Evolutionary conservation across 1,139 yeast genomes (phyloP), one percentile per base, ranked within the genome.

Genomic region (Lodderomyces beijingensis): DNA sequence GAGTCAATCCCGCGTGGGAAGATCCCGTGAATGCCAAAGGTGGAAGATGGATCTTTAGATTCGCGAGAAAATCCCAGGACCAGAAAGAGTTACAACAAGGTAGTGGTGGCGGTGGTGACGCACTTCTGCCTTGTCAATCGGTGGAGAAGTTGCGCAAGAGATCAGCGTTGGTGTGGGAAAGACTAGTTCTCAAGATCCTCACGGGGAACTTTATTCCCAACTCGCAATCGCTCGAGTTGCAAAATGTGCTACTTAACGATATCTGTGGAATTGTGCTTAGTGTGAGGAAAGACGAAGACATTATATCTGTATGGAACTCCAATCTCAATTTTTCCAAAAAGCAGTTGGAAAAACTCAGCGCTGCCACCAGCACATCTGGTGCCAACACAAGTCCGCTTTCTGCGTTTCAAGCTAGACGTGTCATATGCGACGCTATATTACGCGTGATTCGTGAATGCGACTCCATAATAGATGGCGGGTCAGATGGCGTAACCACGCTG

Each of bases 1-100:
- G 84, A 2, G 71, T 79, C 28, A 74, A 73, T 46, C 87, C 87
- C 13, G 75, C 77, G 37, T 79, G 86, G 84, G 86, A 79, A 50
- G 86, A 79, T 48, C 82, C 85, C 2, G 62, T 68, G 36, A 79
- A 79, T 49, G 56, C 69, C 30, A 61, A 66, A 34, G 86, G 86
- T 26, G 87, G 87, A 3, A 65, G 83, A 45, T 79, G 85, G 85
- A 71, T 74, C 23, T 70, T 76, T 44, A 62, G 79, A 39, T 66
- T 77, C 48, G 55, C 53, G 42, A 59, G 70, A 37, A 53, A 66
- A 26, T 12, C 18, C 3, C 20, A 25, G 11, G 33, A 35, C 11
- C 27, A 20, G 16, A 23, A 10, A 23, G 25, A 23, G 6, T 12
- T 14, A 8, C 14, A 10, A 10, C 6, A 9, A 11, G 21, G 21